A percentile compares a stretch with the other conserved stretches of the same genome.
These are phyloP conservation scores for Pseudogymnoascus sp. DNA, from an alignment of 2,329 filamentous ascomycete genomes.

Conservation along the genomic window DNA sequence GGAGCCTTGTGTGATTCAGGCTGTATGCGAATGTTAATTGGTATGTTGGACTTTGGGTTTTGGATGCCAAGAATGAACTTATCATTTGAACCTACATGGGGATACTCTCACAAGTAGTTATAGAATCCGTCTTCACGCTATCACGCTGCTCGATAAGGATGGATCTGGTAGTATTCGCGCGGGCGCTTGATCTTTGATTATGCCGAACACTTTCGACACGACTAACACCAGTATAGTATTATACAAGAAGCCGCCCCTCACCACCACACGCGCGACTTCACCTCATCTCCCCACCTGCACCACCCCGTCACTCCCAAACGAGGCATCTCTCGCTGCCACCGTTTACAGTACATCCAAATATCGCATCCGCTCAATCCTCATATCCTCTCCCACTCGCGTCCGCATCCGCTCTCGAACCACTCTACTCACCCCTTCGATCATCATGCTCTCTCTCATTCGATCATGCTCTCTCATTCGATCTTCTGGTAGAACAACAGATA, in stretches of 20 bases:
- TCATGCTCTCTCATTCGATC: constrained; percentile 15
- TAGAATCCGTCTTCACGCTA: not conserved
- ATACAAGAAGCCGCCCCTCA: not conserved
- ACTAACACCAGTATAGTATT: constrained; percentile 4
- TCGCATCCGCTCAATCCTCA: not conserved
- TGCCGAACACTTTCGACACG: not conserved
- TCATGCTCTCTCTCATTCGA: not conserved
- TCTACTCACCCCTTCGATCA: not conserved
- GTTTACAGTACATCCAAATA: not conserved
- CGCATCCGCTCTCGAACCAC: not conserved
- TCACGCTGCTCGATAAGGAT: not conserved
- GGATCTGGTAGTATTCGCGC: not conserved
- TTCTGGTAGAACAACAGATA: constrained; percentile 91
- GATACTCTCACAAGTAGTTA: not conserved
- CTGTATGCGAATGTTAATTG: not conserved
- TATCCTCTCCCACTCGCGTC: not conserved
- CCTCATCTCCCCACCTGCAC: not conserved
- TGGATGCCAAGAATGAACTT: not conserved
- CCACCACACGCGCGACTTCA: not conserved
- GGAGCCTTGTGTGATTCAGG: not conserved
- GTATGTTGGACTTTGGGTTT: not conserved
- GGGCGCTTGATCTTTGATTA: constrained; percentile 2
- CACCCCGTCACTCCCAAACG: not conserved
- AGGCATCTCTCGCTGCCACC: not conserved
- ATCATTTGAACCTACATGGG: not conserved